Evolutionary conservation across 371 early-diverging fungal genomes (phyloP).

Genomic region (Circinella umbellata): DNA sequence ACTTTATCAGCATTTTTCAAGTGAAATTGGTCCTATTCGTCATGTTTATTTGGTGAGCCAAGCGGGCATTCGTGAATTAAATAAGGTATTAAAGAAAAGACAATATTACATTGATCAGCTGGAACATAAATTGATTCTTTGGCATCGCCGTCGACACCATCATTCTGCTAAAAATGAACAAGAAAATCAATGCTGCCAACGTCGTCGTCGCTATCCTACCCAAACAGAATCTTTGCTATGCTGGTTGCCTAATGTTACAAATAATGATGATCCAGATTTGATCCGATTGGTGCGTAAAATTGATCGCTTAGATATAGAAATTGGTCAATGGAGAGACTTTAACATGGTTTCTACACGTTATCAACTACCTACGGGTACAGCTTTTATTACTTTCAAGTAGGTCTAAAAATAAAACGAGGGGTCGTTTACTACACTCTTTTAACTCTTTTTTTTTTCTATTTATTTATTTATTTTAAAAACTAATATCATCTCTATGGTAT

Average conservation of each 20-base stretch:
- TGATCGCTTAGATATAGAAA: slow-evolving; percentile 28
- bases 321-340: slow-evolving; percentile 33
- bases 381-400: slow-evolving; percentile 69
- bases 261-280: slow-evolving; percentile 7
- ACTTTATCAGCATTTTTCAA: slow-evolving; percentile 9
- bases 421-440: too few relatives aligned
- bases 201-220: too few relatives aligned
- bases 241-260: not conserved
- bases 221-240: too few relatives aligned
- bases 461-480: not conserved
- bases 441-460: too few relatives aligned
- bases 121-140: slow-evolving; percentile 33
- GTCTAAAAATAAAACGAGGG: not conserved
- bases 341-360: slow-evolving; percentile 37
- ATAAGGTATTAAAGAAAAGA: slow-evolving; percentile 23
- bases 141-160: slow-evolving; percentile 17
- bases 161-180: not conserved
- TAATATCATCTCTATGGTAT: not conserved
- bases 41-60: slow-evolving; percentile 42
- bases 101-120: slow-evolving; percentile 28
- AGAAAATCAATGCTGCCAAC: not conserved
- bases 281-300: slow-evolving; percentile 18
- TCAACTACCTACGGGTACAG: slow-evolving; percentile 61
- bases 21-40: slow-evolving; percentile 39
- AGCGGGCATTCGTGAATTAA: slow-evolving; percentile 23